Percentiles rank a stretch among this genome's conserved stretches.
phyloP scores from a whole-genome alignment of 352 stramenopile species.

The Phytophthora sansomeana region DNA sequence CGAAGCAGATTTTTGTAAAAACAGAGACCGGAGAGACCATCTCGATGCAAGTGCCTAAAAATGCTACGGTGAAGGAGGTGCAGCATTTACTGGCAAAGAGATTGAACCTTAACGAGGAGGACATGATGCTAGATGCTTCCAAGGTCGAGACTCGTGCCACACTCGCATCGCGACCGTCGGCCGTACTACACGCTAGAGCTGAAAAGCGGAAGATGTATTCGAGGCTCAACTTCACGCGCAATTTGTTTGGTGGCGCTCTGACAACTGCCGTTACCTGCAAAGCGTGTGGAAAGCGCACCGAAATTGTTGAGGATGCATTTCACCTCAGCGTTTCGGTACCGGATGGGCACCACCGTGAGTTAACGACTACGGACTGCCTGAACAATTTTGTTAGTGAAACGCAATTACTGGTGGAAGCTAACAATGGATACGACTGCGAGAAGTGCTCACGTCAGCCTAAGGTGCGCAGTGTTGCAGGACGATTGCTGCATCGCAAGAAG shows the following conservation, averaged over 20 bases:
- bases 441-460: conserved; percentile 61
- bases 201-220: conserved; percentile 51
- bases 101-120: conserved; percentile 59
- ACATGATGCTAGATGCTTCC: conserved; percentile 60
- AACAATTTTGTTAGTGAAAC: conserved; percentile 59
- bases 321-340: conserved; percentile 70
- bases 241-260: conserved; percentile 62
- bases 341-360: conserved; percentile 13
- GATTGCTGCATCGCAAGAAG: conserved; percentile 44
- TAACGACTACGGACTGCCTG: conserved; percentile 57
- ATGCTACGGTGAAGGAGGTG: conserved; percentile 58
- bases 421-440: conserved; percentile 81
- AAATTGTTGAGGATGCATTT: conserved; percentile 68
- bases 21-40: conserved; percentile 68
- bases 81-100: conserved; percentile 63
- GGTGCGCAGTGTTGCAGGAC: conserved; percentile 26
- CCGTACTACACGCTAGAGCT: conserved; percentile 34
- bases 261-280: conserved; percentile 62
- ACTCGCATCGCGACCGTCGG: conserved; percentile 33
- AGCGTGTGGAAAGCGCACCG: conserved; percentile 55
- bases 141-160: conserved; percentile 38
- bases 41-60: conserved; percentile 58
- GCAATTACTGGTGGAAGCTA: conserved; percentile 49
- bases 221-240: conserved; percentile 67
- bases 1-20: conserved; percentile 73